Percentiles rank a stretch among this genome's conserved stretches.
These are phyloP conservation scores for Cardamine resedifolia DNA, from an alignment of 345 rosid species.

Conservation along the genomic window DNA sequence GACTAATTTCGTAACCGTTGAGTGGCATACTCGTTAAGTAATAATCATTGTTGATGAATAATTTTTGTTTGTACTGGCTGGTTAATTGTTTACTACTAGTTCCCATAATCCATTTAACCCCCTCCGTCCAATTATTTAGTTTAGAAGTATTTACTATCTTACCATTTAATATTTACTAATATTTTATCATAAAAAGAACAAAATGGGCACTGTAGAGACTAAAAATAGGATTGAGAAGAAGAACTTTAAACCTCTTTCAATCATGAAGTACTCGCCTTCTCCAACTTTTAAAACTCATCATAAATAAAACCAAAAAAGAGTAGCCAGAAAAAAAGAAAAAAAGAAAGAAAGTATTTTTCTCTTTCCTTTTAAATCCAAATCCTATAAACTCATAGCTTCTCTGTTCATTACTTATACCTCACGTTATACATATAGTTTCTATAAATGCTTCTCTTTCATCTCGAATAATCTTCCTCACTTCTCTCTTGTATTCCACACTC, in stretches of 20 bases:
- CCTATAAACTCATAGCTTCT: slow-evolving; percentile 36
- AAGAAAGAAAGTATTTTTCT: slow-evolving; percentile 1
- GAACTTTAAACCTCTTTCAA: slow-evolving; percentile 30
- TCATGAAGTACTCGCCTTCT: slow-evolving; percentile 42
- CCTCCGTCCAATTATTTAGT: neutral
- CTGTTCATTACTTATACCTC: slow-evolving; percentile 35
- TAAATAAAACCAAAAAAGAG: slow-evolving; percentile 12
- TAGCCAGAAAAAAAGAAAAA: neutral
- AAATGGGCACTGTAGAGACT: slow-evolving; percentile 14
- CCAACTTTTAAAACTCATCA: slow-evolving; percentile 37
- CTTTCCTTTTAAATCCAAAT: slow-evolving; percentile 34
- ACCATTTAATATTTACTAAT: neutral
- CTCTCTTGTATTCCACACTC: slow-evolving; percentile 13
- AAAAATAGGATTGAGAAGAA: slow-evolving; percentile 31
- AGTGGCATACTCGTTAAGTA: too few species aligned
- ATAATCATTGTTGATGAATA: too few species aligned
- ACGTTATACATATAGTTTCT: slow-evolving; percentile 35
- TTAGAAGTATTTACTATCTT: neutral
- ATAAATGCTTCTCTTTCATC: slow-evolving; percentile 30
- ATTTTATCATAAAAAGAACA: neutral
- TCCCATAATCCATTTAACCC: neutral
- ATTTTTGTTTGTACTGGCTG: neutral
- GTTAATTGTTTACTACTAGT: neutral
- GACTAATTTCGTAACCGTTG: too few species aligned
- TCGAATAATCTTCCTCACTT: slow-evolving; percentile 8